These are phyloP conservation scores for Neospermospora avenae DNA, from an alignment of 2,329 filamentous ascomycete genomes.

Conservation along the genomic window DNA sequence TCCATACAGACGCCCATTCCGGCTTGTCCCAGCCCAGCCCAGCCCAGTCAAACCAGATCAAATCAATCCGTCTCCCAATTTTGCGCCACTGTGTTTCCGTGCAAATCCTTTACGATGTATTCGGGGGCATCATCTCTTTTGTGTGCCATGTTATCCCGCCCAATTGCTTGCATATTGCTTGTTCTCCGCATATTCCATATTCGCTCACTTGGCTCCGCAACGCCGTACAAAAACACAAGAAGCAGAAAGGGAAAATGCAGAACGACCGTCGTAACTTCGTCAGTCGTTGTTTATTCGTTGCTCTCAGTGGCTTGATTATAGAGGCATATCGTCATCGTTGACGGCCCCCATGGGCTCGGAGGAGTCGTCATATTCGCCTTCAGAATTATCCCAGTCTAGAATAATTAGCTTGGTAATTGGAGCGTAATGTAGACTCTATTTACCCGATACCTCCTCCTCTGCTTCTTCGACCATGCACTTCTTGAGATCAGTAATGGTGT, in stretches of 20 bases:
- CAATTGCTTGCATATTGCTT: slow-evolving; percentile 1
- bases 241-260: slow-evolving; percentile 1
- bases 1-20: too few species aligned
- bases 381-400: slow-evolving; percentile 35
- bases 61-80: not conserved
- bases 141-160: not conserved
- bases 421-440: slow-evolving; percentile 4
- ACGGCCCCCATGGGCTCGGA: slow-evolving; percentile 53
- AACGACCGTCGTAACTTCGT: slow-evolving; percentile 10
- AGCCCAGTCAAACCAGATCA: not conserved
- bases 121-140: slow-evolving; percentile 1
- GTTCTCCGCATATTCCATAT: not conserved
- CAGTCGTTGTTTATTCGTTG: not conserved
- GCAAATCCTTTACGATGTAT: slow-evolving; percentile 11
- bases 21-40: too few species aligned
- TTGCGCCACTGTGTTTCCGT: slow-evolving; percentile 7
- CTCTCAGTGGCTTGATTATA: not conserved
- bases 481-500: slow-evolving; percentile 29
- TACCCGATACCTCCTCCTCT: slow-evolving; percentile 40
- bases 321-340: slow-evolving; percentile 17
- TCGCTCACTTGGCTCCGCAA: slow-evolving; percentile 4
- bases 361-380: slow-evolving; percentile 42
- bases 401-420: not conserved
- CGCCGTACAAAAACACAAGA: slow-evolving; percentile 12
- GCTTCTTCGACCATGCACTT: slow-evolving; percentile 36